These are phyloP conservation scores for Plectranthus barbatus DNA, from an alignment of 257 asterid genomes.

Conservation along the genomic window DNA sequence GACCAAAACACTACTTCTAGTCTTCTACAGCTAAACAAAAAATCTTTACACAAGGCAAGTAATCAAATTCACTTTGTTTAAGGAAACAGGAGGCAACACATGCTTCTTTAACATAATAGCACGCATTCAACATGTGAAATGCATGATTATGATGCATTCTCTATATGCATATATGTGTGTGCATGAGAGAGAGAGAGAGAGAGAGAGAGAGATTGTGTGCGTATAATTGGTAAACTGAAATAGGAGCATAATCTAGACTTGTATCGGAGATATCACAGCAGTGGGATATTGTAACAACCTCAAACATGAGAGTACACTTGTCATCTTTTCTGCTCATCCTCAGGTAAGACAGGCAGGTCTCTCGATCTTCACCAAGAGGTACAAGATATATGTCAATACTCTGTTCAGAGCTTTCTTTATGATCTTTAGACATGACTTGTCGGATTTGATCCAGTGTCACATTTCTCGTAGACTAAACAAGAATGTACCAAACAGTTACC, in stretches of 20 bases:
- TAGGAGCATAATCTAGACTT: neutral
- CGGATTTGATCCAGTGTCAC: constrained; percentile 58
- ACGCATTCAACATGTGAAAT: neutral
- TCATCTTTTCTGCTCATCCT: constrained; percentile 99
- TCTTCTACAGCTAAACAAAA: neutral
- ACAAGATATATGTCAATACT: constrained; percentile 91
- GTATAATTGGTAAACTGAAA: neutral
- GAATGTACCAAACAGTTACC: constrained; percentile 20
- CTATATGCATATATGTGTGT: neutral
- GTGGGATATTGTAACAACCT: constrained; percentile 44
- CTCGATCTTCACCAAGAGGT: constrained; percentile 99
- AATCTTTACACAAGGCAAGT: neutral
- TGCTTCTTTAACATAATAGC: neutral
- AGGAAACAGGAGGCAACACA: too few relatives aligned
- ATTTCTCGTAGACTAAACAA: constrained; percentile 55
- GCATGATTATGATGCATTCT: neutral
- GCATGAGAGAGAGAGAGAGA: neutral
- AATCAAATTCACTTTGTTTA: constrained; percentile 1
- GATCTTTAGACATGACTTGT: constrained; percentile 59
- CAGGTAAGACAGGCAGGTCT: constrained; percentile 91
- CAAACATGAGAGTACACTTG: constrained; percentile 98
- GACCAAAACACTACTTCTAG: neutral
- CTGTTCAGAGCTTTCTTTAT: constrained; percentile 57
- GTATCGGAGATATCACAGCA: neutral
- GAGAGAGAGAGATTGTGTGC: too few relatives aligned